These are phyloP conservation scores for Pelargonium nanum DNA, from an alignment of 345 rosid species.

Conservation along the genomic window DNA sequence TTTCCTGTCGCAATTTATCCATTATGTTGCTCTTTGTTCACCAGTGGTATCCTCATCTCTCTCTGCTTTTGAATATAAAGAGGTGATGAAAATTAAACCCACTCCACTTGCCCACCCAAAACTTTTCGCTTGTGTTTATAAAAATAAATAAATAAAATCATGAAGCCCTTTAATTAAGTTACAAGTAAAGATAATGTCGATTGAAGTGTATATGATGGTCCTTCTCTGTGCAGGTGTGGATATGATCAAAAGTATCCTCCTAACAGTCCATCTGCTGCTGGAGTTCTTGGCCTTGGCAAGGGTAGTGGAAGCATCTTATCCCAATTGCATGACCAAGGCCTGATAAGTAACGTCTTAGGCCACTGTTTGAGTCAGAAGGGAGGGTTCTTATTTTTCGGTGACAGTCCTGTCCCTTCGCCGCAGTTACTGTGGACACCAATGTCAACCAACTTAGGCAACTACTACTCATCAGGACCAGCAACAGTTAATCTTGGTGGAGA, in stretches of 20 bases:
- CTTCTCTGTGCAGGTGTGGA: slow-evolving; percentile 6
- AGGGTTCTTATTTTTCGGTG: slow-evolving; percentile 5
- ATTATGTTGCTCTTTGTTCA: neutral
- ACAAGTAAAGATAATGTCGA: neutral
- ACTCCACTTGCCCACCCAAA: neutral
- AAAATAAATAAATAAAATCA: neutral
- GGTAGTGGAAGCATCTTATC: slow-evolving; percentile 6
- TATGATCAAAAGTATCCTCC: slow-evolving; percentile 2
- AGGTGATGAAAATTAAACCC: neutral
- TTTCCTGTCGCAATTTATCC: neutral
- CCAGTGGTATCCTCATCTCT: neutral
- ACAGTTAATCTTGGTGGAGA: neutral
- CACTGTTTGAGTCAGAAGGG: slow-evolving; percentile 5
- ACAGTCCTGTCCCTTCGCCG: neutral
- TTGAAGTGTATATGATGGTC: neutral
- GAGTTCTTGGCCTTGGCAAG: slow-evolving; percentile 10
- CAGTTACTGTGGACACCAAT: neutral
- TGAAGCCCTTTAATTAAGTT: neutral
- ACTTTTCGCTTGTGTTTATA: neutral
- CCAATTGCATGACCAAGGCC: slow-evolving; percentile 1
- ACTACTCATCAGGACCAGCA: slow-evolving; percentile 2
- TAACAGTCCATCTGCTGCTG: neutral
- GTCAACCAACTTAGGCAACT: slow-evolving; percentile 1
- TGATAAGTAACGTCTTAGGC: slow-evolving; percentile 4
- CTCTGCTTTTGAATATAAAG: neutral